Base-by-base conservation (phyloP, 2,329 filamentous ascomycete genomes). In the Botrytis fabae region DNA sequence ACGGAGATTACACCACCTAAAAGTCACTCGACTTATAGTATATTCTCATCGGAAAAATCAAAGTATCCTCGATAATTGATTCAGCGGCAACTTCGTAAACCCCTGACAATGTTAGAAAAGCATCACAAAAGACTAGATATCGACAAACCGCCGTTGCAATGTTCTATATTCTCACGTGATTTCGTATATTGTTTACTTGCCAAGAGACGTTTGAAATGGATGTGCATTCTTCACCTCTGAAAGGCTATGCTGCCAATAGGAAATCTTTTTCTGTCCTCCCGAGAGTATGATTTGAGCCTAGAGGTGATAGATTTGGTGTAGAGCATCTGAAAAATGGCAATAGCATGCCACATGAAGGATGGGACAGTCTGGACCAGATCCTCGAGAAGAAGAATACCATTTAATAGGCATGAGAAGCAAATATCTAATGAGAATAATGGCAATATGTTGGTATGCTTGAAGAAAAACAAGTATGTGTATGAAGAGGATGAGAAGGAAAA, bases 121-220 rank as follows among this genome's bases (percentile, higher is more conserved):
- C n/a, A 42, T 18, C 18, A 32, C 6, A 57, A 20, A 22, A 57
- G 5, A 42, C 4, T 32, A 28, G 7, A 32, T 10, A 25, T 54
- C 35, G 12, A 18, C 25, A 57, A 25, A 54, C 25, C 40, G 18
- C 8, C 35, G 25, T 28, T 42, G 9, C n/a, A 9, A 1, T 42
- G 1, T 44, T 32, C 20, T 12, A 5, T 16, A 2, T 32, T 6
- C 25, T 54, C 35, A 68, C 64, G 46, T 68, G 64, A 68, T 32
- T 12, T 5, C 48, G 9, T 12, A 28, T 2, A 35, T 42, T 54
- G 35, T 69, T 69, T 57, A 57, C 38, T 12, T 32, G 65, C 48
- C 65, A 42, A 69, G 65, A 20, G 32, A 32, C 12, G 18, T 57
- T 57, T 57, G 65, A 69, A 69, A 69, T 69, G 65, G 48, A 69